Evolutionary conservation across 148 eudicot species (phyloP).

Genomic region (Heliamphora exappendiculata): DNA sequence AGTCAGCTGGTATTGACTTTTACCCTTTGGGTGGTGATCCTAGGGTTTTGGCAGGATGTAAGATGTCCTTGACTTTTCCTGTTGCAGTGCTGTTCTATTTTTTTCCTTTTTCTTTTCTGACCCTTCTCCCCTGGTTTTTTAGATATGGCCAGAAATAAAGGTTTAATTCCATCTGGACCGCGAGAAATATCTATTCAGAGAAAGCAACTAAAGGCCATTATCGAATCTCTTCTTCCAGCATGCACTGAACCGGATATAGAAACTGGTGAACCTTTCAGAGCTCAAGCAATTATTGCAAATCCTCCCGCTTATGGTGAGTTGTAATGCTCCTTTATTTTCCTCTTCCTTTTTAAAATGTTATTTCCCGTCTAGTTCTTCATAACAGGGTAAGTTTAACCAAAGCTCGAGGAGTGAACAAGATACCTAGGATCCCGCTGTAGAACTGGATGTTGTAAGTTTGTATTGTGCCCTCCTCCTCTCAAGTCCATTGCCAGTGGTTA

Average conservation of each 20-base stretch:
- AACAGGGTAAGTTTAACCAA: not conserved
- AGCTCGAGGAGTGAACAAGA: not conserved
- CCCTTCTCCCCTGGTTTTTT: conserved; percentile 13
- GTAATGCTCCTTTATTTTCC: not conserved
- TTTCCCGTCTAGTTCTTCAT: not conserved
- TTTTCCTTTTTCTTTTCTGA: not conserved
- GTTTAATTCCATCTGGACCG: conserved; percentile 61
- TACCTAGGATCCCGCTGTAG: not conserved
- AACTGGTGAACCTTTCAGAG: conserved; percentile 70
- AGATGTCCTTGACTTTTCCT: conserved; percentile 33
- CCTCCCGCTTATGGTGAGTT: conserved; percentile 87
- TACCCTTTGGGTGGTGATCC: conserved; percentile 97
- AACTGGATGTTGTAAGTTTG: not conserved
- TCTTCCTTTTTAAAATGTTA: not conserved
- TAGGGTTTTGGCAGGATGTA: conserved; percentile 83
- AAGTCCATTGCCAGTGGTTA: not conserved
- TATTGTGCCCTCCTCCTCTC: not conserved
- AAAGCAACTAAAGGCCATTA: conserved; percentile 72
- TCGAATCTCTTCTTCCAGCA: conserved; percentile 80
- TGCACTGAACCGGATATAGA: conserved; percentile 71
- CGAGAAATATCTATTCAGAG: conserved; percentile 74
- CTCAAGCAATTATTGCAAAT: conserved; percentile 91
- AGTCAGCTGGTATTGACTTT: conserved; percentile 84
- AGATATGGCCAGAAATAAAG: conserved; percentile 95
- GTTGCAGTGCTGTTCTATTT: too few species aligned